Evolutionary conservation across 208 protist genomes (phyloP).

Genomic region (Plasmodiophora brassicae): DNA sequence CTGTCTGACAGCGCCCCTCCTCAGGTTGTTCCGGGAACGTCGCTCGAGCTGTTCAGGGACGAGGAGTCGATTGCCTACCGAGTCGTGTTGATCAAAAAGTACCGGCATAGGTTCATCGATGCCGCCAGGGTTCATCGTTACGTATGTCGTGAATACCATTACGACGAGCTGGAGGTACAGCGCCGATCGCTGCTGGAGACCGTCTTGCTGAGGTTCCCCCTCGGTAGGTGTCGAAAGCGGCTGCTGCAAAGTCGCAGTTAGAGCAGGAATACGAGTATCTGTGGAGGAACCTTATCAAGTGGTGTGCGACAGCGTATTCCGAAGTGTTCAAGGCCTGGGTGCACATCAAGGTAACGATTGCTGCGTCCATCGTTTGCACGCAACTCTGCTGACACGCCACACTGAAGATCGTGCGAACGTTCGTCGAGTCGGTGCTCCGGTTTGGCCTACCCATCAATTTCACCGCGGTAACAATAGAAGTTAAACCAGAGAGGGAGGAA

Average conservation of each 20-base stretch:
- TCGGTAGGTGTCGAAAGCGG: neutral
- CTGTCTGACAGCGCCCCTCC: no score
- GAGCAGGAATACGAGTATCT: neutral
- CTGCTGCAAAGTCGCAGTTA: neutral
- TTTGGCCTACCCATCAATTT: constrained; percentile 11
- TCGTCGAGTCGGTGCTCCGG: neutral
- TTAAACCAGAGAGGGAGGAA: neutral
- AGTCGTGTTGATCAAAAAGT: neutral
- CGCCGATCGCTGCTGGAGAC: no score
- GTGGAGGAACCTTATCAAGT: constrained; percentile 21
- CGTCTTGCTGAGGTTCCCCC: no score
- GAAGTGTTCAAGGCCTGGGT: constrained; percentile 29
- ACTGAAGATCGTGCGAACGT: neutral
- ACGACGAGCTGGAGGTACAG: neutral
- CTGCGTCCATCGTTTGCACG: no score
- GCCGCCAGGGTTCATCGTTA: neutral
- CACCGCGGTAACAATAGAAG: neutral
- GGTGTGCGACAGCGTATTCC: constrained; percentile 25
- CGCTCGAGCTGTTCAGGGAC: neutral
- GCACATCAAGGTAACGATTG: constrained; percentile 21
- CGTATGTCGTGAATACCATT: constrained; percentile 1
- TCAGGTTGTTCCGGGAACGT: neutral
- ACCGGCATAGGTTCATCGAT: neutral
- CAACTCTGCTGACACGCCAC: no score
- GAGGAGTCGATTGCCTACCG: neutral